phyloP scores from a whole-genome alignment of 306 rosid genomes.

The Vigna reflexopilosa region DNA sequence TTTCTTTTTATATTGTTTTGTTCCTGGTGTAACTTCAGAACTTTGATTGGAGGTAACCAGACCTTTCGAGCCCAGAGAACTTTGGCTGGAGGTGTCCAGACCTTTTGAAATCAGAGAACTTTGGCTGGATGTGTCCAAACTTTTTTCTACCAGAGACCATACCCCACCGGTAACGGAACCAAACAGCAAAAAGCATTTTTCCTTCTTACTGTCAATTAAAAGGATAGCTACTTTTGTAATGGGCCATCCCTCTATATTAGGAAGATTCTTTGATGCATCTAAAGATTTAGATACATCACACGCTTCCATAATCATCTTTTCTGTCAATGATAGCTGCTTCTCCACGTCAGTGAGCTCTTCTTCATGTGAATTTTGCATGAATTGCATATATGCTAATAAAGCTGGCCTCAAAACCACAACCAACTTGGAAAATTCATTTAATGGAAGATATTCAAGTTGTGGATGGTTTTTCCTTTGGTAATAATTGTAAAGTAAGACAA shows the following conservation, averaged over 20 bases:
- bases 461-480: constrained; percentile 72
- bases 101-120: constrained; percentile 66
- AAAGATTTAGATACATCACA: constrained; percentile 66
- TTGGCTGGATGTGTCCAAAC: constrained; percentile 49
- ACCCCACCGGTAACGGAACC: constrained; percentile 66
- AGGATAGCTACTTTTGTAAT: constrained; percentile 77
- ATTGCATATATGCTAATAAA: constrained; percentile 64
- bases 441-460: constrained; percentile 60
- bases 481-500: constrained; percentile 80
- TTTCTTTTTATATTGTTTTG: constrained; percentile 50
- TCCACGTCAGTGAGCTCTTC: constrained; percentile 62
- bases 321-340: constrained; percentile 73
- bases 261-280: constrained; percentile 65
- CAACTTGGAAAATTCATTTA: constrained; percentile 77
- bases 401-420: constrained; percentile 65
- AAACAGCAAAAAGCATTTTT: constrained; percentile 64
- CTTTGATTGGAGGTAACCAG: constrained; percentile 48
- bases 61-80: constrained; percentile 66
- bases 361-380: constrained; percentile 64
- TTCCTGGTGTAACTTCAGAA: constrained; percentile 50
- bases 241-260: constrained; percentile 75
- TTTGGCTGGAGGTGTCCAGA: constrained; percentile 49
- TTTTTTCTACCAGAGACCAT: constrained; percentile 81
- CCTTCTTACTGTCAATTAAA: constrained; percentile 67
- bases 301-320: constrained; percentile 72